Percentiles rank a stretch among this genome's conserved stretches.
These are phyloP conservation scores for Rusavskia elegans DNA, from an alignment of 495 filamentous ascomycete genomes.

Conservation along the genomic window DNA sequence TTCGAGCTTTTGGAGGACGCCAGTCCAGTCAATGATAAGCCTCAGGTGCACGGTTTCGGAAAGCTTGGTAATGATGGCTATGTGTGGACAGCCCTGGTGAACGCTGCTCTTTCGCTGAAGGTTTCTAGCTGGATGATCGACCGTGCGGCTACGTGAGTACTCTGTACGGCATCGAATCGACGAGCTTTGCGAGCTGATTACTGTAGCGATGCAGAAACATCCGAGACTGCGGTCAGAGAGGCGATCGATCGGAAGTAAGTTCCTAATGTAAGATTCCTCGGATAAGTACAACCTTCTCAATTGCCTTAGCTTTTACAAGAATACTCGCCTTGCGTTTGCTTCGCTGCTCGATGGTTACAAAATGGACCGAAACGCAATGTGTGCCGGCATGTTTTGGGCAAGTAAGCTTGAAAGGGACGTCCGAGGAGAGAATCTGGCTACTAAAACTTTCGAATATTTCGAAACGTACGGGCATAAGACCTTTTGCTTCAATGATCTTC, in stretches of 20 bases:
- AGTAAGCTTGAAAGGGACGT: too few species aligned
- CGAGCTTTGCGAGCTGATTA: constrained; percentile 18
- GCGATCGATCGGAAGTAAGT: too few species aligned
- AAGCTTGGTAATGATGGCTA: constrained; percentile 37
- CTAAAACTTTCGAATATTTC: constrained; percentile 23
- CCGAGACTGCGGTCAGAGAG: neutral
- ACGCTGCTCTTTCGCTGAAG: too few species aligned
- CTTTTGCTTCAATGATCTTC: constrained; percentile 38
- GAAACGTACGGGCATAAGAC: constrained; percentile 31
- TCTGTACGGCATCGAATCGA: too few species aligned
- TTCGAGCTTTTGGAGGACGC: constrained; percentile 23
- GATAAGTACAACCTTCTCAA: too few species aligned
- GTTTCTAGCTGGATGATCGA: too few species aligned
- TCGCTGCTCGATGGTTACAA: neutral
- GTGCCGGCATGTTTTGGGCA: neutral
- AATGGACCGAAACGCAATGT: neutral
- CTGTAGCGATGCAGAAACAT: constrained; percentile 5
- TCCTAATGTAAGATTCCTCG: too few species aligned
- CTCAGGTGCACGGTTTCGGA: constrained; percentile 1
- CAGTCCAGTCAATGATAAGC: constrained; percentile 17
- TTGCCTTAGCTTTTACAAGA: neutral
- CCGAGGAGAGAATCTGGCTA: too few species aligned
- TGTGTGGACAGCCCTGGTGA: constrained; percentile 30
- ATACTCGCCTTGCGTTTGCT: neutral
- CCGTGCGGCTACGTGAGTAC: too few species aligned